phyloP scores from a whole-genome alignment of 1,284 basidiomycete species.

The Cutaneotrichosporon dermatis region DNA sequence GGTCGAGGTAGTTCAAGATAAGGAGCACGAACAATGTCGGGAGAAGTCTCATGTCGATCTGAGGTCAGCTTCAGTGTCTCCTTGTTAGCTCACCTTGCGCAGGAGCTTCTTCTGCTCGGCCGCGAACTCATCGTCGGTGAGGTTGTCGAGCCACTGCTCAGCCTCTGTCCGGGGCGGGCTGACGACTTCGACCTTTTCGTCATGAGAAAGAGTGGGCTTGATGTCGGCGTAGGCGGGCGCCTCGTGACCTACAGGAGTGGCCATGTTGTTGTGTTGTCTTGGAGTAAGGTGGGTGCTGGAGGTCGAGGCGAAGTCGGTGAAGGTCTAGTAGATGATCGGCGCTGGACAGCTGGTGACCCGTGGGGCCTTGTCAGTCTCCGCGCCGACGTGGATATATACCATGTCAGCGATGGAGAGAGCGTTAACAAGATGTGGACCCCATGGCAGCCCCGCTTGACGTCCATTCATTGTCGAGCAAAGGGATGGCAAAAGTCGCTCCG shows the following conservation, averaged over 20 bases:
- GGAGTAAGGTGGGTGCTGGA: too few relatives aligned
- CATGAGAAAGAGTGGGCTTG: neutral
- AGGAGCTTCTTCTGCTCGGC: neutral
- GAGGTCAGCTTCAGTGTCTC: constrained; percentile 7
- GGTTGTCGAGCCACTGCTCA: neutral
- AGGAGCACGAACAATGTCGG: constrained; percentile 31
- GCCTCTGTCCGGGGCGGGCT: neutral
- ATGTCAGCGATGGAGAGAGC: neutral
- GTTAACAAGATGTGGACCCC: too few relatives aligned
- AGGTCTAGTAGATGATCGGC: too few relatives aligned
- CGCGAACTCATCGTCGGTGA: neutral
- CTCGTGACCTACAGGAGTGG: too few relatives aligned
- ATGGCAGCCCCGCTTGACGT: too few relatives aligned
- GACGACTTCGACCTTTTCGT: neutral
- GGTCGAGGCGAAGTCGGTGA: too few relatives aligned
- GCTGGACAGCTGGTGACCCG: neutral
- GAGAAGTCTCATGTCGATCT: constrained; percentile 24
- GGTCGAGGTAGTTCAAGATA: constrained; percentile 42
- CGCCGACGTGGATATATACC: neutral
- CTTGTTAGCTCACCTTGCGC: neutral
- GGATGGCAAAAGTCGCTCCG: too few relatives aligned
- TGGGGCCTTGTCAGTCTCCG: neutral
- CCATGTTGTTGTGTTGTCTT: too few relatives aligned
- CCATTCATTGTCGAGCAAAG: too few relatives aligned
- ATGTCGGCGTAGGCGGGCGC: neutral